Evolutionary conservation across 352 stramenopile species (phyloP).

Genomic region (Pythium volutum): DNA sequence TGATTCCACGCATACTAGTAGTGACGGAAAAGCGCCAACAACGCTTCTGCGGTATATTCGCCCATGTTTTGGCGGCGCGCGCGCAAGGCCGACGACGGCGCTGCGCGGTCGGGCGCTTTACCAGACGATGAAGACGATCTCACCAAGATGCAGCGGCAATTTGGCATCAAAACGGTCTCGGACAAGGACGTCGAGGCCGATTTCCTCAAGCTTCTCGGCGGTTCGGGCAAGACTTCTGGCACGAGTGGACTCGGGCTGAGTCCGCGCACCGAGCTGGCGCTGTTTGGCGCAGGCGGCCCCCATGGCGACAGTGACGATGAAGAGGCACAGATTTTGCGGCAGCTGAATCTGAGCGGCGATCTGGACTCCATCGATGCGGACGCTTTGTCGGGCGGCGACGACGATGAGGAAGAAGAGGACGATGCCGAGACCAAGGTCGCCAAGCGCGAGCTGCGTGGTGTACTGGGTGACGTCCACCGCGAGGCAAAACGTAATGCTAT

Average conservation of each 20-base stretch:
- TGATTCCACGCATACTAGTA: not conserved
- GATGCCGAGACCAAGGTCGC: conserved; percentile 23
- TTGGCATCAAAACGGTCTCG: conserved; percentile 66
- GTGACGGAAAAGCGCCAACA: not conserved
- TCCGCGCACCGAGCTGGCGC: conserved; percentile 42
- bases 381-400: conserved; percentile 28
- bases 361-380: conserved; percentile 28
- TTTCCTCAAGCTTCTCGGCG: conserved; percentile 51
- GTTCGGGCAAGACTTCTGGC: not conserved
- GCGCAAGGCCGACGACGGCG: conserved; percentile 23
- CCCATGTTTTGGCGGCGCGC: conserved; percentile 65
- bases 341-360: conserved; percentile 35
- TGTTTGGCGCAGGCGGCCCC: conserved; percentile 26
- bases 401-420: conserved; percentile 18
- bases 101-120: conserved; percentile 10
- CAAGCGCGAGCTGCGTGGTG: conserved; percentile 33
- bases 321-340: conserved; percentile 54
- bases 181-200: conserved; percentile 72
- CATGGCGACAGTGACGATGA: conserved; percentile 36
- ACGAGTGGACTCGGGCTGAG: conserved; percentile 27
- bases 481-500: conserved; percentile 21
- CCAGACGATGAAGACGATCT: conserved; percentile 40
- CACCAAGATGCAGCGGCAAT: conserved; percentile 63
- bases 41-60: too few species aligned
- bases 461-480: conserved; percentile 36